Base-by-base conservation (phyloP, 352 stramenopile genomes). In the Phytophthora crassamura region DNA sequence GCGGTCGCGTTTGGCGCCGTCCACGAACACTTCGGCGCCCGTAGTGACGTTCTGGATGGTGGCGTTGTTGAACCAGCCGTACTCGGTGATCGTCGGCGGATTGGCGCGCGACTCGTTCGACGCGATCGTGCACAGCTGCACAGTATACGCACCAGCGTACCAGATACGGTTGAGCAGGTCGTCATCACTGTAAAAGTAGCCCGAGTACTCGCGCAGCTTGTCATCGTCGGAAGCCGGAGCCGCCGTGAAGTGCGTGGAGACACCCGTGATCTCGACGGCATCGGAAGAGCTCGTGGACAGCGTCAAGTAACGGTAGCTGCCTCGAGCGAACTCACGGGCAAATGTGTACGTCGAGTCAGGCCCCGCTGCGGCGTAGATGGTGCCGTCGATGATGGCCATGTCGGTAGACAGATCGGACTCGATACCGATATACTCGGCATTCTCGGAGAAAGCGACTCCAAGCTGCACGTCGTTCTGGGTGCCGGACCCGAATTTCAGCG, bases 131-230 rank as follows among this genome's bases (percentile, higher is more conserved):
- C 69, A 78, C 1, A 81, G 50, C 54, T 81, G 73, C 2, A 76
- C 60, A 6, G 69, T 81, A 50, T 81, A 81, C 25, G 62, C 73
- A 20, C 69, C 69, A 0, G 73, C 69, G 58, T 78, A 78, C 69
- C 65, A 81, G 41, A 81, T 69, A 7, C 65, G 73, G 53, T 78
- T 81, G 20, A 81, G 54, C 46, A 81, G 60, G 7, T 74, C 73
- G 41, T 81, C 73, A 40, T 81, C 69, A 5, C 51, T 69, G 58
- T 76, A 70, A 46, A 81, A 81, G 60, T 74, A 78, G 2, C 73
- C 73, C 6, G 69, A 74, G 54, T 78, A 78, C 18, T 78, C 55
- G 11, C 69, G 69, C 45, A 77, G 32, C 25, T 72, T 72, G 22
- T 69, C 50, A 28, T 43, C 57, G 18, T 59, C 46, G 8, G 71